A percentile compares a stretch with the other conserved stretches of the same genome.
Evolutionary conservation across 495 filamentous ascomycete species (phyloP).

Genomic region (Podospora fimiseda): DNA sequence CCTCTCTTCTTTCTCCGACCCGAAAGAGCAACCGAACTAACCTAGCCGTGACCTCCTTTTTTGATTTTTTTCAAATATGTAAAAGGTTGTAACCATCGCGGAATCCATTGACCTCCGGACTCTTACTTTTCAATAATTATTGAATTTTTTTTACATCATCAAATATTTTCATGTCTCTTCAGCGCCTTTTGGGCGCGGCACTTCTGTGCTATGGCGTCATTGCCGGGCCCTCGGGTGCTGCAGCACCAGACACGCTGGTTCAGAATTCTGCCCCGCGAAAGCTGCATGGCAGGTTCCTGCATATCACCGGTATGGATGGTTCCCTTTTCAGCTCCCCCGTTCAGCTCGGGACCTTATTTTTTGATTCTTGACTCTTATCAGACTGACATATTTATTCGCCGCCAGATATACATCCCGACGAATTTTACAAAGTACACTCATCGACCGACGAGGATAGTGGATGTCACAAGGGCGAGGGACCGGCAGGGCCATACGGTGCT

Average conservation of each 20-base stretch:
- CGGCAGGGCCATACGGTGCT: constrained; percentile 74
- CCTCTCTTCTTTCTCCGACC: constrained; percentile 3
- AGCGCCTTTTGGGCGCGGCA: constrained; percentile 18
- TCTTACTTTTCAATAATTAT: neutral
- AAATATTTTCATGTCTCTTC: constrained; percentile 24
- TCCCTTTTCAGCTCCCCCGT: constrained; percentile 10
- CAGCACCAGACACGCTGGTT: constrained; percentile 3
- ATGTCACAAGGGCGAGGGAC: constrained; percentile 74
- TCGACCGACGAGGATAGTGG: constrained; percentile 58
- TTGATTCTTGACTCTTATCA: neutral
- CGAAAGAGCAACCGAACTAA: constrained; percentile 2
- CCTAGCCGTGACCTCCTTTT: neutral
- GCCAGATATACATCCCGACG: constrained; percentile 84
- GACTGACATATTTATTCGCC: constrained; percentile 1
- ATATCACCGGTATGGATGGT: constrained; percentile 72
- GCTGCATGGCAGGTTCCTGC: constrained; percentile 79
- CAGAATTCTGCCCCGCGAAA: constrained; percentile 32
- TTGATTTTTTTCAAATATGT: constrained; percentile 1
- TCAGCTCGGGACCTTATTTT: constrained; percentile 1
- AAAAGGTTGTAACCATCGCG: constrained; percentile 5
- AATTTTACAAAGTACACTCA: constrained; percentile 70
- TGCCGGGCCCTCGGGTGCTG: constrained; percentile 16
- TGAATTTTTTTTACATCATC: no score
- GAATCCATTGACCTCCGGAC: neutral
- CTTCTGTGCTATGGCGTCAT: constrained; percentile 34